These are phyloP conservation scores for Zygoascus ofunaensis DNA, from an alignment of 805 yeast species.

Conservation along the genomic window DNA sequence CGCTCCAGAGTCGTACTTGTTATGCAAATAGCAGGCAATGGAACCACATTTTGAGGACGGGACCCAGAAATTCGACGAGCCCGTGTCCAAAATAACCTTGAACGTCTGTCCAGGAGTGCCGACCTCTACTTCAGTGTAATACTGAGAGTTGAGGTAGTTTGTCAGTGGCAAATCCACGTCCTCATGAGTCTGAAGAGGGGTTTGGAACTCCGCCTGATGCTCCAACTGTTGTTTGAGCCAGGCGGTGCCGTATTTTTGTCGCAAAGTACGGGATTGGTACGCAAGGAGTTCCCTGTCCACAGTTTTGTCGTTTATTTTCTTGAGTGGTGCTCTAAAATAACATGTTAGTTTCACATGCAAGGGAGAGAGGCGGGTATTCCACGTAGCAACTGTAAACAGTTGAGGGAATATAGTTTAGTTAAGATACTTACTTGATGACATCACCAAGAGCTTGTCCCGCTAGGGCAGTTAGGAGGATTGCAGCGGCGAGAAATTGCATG, in stretches of 20 bases:
- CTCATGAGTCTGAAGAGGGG: conserved; percentile 14
- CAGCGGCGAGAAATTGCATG: background rate
- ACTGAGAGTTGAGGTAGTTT: conserved; percentile 93
- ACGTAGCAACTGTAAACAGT: no score
- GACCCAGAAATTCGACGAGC: conserved; percentile 95
- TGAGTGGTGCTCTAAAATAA: background rate
- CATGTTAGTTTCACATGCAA: no score
- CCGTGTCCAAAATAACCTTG: conserved; percentile 93
- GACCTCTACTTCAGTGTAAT: conserved; percentile 78
- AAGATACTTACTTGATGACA: background rate
- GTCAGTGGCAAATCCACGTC: conserved; percentile 77
- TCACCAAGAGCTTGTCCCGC: background rate
- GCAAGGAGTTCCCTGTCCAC: background rate
- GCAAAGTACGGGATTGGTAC: background rate
- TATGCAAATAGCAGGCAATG: conserved; percentile 89
- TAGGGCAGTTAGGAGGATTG: background rate
- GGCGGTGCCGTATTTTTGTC: background rate
- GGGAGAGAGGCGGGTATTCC: no score
- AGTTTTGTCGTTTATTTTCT: background rate
- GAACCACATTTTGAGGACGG: conserved; percentile 85
- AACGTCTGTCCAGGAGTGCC: conserved; percentile 93
- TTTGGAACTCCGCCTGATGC: background rate
- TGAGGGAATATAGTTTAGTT: no score
- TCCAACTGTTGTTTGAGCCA: no score
- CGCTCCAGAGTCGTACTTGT: conserved; percentile 75